Evolutionary conservation across 1,284 basidiomycete species (phyloP), one percentile per base, ranked within the genome.

Genomic region (Laetiporus sulphureus): DNA sequence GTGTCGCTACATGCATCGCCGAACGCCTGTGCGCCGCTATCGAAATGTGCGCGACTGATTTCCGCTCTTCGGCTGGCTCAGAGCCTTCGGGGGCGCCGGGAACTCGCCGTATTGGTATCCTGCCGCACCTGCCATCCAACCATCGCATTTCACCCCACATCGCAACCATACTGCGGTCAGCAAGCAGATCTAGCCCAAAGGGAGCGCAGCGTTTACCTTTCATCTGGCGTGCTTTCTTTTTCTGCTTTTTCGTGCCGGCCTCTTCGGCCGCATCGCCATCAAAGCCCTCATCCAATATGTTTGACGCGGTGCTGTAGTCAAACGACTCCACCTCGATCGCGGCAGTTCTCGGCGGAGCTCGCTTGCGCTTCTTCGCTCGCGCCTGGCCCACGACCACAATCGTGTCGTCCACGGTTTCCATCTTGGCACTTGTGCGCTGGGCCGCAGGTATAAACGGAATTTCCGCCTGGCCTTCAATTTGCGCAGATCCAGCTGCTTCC

Each of bases 261-360:
- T 56, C 60, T 45, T 52, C 59, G 32, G 63, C 52, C 45, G 54
- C 57, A 33, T 50, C 57, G 40, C 68, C 64, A 22, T 69, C 65
- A 11, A 71, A 68, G 35, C 69, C 68, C 47, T 77, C 73, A 55
- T 95, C 92, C 47, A 95, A 65, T 42, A 93, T 75, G 57, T 91
- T 91, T 8, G 85, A 77, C 31, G 75, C 78, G 4, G 69, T 63
- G 2, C 73, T 64, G 59, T 92, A 94, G 64, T 92, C 88, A 57
- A 92, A 93, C 29, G 68, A 68, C 35, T 72, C 73, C 32, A 67
- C 62, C 21, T 62, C 59, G 25, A 50, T 48, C 10, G 52, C 47
- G 8, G 7, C 33, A 6, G 46, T 44, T 16, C 34, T 41, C 50
- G 44, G 32, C 32, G 51, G 53, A 8, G 45, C 46, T 40, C 79